Base-by-base conservation (phyloP, 371 early-diverging fungal genomes). In the Batrachochytrium dendrobatidis region DNA sequence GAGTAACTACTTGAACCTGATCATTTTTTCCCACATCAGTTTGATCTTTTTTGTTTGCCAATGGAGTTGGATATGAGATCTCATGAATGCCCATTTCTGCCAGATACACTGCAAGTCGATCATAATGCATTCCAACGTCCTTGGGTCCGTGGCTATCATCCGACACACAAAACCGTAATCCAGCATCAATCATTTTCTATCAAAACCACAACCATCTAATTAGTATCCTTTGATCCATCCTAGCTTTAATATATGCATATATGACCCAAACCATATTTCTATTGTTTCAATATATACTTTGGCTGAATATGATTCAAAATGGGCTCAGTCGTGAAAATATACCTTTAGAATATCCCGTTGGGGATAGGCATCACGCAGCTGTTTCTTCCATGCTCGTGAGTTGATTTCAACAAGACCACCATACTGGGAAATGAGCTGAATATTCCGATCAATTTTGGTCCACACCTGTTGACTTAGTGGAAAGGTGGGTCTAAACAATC, bases 401-500 rank as follows among this genome's bases (percentile, higher is more conserved):
- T 95, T 97, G 72, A 97, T 82, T 64, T 97, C 98, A 59, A 97
- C 89, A 2, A 95, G 57, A 0, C 90, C 93, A 30, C 88, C 94
- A 64, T 90, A 90, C 4, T 61, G 65, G 7, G 84, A 72, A 12
- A 90, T 84, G 61, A 61, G 76, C n/a, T 88, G 86, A n/a, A 93
- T 77, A 64, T 97, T 97, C 44, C 94, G 79, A 26, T 70, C 59
- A n/a, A 94, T 82, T 54, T 75, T 68, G 34, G 61, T 48, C 84
- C 84, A 85, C 3, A 87, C 77, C 20, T 51, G 67, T 8, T 57
- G 34, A 48, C 66, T 66, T 34, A 77, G 34, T 26, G 49, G 35
- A 53, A 61, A 65, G 53, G 63, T 71, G 20, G 76, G 80, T 26
- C 85, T 81, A 74, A 87, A 95, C 34, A 94, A 83, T 15, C 92